Percentiles rank a stretch among this genome's conserved stretches.
Evolutionary conservation across 1,284 basidiomycete genomes (phyloP).

Genomic region (Papiliotrema fonsecae): DNA sequence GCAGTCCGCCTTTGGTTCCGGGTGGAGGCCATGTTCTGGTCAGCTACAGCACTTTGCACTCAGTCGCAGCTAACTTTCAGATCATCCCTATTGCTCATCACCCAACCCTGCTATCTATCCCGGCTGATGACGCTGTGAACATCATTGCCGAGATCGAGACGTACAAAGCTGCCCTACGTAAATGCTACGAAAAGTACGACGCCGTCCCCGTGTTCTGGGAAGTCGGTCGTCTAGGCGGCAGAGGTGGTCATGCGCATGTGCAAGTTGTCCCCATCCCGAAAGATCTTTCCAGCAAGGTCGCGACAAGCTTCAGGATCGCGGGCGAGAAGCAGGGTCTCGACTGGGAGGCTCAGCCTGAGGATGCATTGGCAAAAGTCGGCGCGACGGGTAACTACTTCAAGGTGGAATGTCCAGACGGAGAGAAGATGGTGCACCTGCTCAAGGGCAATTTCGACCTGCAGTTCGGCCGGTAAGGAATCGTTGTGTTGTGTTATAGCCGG

Average conservation of each 20-base stretch:
- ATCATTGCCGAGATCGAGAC: conserved; percentile 74
- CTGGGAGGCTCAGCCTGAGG: conserved; percentile 59
- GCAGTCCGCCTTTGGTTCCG: conserved; percentile 59
- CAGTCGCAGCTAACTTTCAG: conserved; percentile 8
- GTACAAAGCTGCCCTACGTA: conserved; percentile 71
- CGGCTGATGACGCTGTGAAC: conserved; percentile 65
- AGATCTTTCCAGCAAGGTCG: conserved; percentile 59
- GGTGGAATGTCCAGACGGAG: conserved; percentile 82
- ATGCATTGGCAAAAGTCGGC: conserved; percentile 54
- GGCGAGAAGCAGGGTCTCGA: conserved; percentile 63
- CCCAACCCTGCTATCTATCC: conserved; percentile 62
- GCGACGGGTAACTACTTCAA: conserved; percentile 71
- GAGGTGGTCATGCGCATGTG: conserved; percentile 90
- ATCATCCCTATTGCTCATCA: conserved; percentile 76
- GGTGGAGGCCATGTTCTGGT: conserved; percentile 86
- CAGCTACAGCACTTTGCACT: conserved; percentile 10
- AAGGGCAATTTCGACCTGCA: conserved; percentile 80
- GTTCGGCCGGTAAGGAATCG: conserved; percentile 71
- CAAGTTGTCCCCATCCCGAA: conserved; percentile 78
- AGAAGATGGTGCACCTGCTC: conserved; percentile 76
- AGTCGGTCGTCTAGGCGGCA: conserved; percentile 71
- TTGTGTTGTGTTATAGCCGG: background rate
- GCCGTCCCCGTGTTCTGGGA: conserved; percentile 75
- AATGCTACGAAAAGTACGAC: conserved; percentile 66
- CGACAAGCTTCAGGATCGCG: conserved; percentile 63